phyloP scores from a whole-genome alignment of 495 filamentous ascomycete species.

The Amphirosellinia nigrospora region DNA sequence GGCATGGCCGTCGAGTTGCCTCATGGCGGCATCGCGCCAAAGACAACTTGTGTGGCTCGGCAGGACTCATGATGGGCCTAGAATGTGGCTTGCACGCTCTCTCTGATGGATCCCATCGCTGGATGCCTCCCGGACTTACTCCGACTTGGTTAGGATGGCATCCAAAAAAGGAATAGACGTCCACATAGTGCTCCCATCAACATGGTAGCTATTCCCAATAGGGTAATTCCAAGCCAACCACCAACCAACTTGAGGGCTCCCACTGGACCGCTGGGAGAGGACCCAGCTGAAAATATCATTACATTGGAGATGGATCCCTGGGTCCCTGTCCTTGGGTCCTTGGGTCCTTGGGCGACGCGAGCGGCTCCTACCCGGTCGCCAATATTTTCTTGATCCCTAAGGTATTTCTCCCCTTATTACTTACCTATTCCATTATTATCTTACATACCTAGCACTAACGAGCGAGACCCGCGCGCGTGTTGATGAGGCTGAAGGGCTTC shows the following conservation, averaged over 20 bases:
- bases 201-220: background rate
- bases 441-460: slow-evolving; percentile 13
- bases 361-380: slow-evolving; percentile 13
- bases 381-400: slow-evolving; percentile 15
- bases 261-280: background rate
- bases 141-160: background rate
- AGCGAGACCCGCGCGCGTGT: slow-evolving; percentile 13
- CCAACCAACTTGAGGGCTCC: slow-evolving; percentile 8
- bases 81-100: slow-evolving; percentile 16
- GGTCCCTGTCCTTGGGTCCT: too few relatives aligned
- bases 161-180: background rate
- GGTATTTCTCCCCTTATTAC: slow-evolving; percentile 3
- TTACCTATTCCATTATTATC: slow-evolving; percentile 12
- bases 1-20: slow-evolving; percentile 21
- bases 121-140: slow-evolving; percentile 21
- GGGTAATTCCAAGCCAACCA: background rate
- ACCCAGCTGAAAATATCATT: slow-evolving; percentile 12
- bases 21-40: background rate
- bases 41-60: slow-evolving; percentile 6
- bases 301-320: background rate
- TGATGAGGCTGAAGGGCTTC: slow-evolving; percentile 23
- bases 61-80: slow-evolving; percentile 1
- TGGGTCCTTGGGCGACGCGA: background rate
- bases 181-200: background rate
- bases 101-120: background rate